Conservation (phyloP, 257 asterid species). For the Leptodermis oblonga region DNA sequence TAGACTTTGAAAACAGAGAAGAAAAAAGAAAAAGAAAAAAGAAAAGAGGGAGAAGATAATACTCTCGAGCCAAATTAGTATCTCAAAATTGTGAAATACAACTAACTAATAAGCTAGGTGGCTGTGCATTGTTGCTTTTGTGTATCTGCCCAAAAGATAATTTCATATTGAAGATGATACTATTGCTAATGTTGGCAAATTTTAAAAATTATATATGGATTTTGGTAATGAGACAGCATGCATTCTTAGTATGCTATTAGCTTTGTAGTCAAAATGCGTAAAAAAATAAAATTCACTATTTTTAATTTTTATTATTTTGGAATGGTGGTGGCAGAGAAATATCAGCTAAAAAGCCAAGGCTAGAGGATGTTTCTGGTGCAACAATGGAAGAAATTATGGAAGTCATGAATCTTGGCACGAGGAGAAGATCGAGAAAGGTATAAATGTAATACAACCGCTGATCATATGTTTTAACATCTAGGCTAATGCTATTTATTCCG, state of each 20-base stretch:
- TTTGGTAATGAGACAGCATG: no score
- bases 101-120: no score
- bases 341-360: conserved; percentile 57
- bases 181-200: not conserved
- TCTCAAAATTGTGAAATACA: no score
- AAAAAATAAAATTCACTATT: no score
- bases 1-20: no score
- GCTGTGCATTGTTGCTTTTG: no score
- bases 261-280: not conserved
- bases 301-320: not conserved
- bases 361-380: conserved; percentile 54
- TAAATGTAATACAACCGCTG: not conserved
- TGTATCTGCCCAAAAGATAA: no score
- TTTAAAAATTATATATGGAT: not conserved
- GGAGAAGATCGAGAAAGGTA: conserved; percentile 73
- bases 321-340: conserved; percentile 31
- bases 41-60: no score
- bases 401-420: conserved; percentile 55
- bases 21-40: no score
- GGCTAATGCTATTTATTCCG: conserved; percentile 11
- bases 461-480: not conserved
- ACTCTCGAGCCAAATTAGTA: no score
- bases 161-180: no score
- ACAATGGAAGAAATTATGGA: conserved; percentile 68
- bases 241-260: not conserved